phyloP scores from a whole-genome alignment of 2,329 filamentous ascomycete species.

The Chalaropsis thielavioides region DNA sequence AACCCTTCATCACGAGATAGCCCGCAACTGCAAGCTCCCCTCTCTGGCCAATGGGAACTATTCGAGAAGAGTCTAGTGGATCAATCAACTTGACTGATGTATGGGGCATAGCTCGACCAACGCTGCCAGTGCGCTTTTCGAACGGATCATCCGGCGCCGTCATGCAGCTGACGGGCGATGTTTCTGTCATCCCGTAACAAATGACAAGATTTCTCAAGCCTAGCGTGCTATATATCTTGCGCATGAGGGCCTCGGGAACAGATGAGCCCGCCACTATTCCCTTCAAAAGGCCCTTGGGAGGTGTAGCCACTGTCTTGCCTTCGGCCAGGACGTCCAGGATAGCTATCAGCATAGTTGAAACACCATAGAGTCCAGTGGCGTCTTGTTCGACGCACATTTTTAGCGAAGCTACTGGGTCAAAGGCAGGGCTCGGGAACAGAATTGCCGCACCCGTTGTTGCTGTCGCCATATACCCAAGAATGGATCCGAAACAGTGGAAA shows the following conservation, averaged over 20 bases:
- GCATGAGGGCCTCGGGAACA: constrained; percentile 74
- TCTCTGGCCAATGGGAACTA: constrained; percentile 48
- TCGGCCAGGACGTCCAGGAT: constrained; percentile 61
- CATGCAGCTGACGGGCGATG: constrained; percentile 65
- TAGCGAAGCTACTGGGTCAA: constrained; percentile 63
- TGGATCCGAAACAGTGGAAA: constrained; percentile 81
- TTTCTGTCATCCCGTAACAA: constrained; percentile 96
- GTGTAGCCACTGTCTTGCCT: constrained; percentile 22
- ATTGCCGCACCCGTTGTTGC: constrained; percentile 67
- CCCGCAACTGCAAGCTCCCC: constrained; percentile 76
- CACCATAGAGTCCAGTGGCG: constrained; percentile 63
- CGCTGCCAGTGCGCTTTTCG: constrained; percentile 55
- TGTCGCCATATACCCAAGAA: constrained; percentile 92
- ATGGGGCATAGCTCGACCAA: constrained; percentile 74
- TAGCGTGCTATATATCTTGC: constrained; percentile 53
- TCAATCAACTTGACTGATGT: constrained; percentile 64
- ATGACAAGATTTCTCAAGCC: constrained; percentile 76
- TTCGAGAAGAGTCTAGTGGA: constrained; percentile 40
- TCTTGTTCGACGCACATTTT: constrained; percentile 37
- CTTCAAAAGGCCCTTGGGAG: constrained; percentile 46
- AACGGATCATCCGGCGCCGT: constrained; percentile 63
- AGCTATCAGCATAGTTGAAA: constrained; percentile 87
- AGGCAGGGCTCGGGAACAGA: constrained; percentile 74
- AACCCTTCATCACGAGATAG: constrained; percentile 82
- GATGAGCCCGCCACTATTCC: constrained; percentile 80